Conservation (phyloP, 768 basidiomycete genomes). For the Gymnopilus dilepis region DNA sequence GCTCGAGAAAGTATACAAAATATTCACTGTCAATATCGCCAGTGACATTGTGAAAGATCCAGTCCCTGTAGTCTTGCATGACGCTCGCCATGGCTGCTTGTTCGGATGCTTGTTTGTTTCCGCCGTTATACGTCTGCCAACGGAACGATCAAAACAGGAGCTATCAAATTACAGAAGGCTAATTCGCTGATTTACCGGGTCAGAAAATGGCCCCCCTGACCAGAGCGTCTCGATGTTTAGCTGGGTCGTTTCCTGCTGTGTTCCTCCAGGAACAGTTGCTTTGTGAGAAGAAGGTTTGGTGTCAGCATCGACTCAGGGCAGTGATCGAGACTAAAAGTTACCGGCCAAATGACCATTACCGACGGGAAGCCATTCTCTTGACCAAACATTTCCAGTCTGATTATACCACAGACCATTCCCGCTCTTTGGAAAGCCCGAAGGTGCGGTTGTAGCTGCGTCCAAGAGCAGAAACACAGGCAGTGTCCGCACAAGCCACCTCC, state of each 20-base stretch:
- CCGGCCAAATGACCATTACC: conserved; percentile 79
- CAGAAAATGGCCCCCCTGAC: conserved; percentile 75
- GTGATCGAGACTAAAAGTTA: conserved; percentile 27
- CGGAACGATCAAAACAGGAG: conserved; percentile 22
- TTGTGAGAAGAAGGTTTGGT: neutral
- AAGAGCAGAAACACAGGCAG: too few relatives aligned
- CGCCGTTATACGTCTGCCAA: conserved; percentile 65
- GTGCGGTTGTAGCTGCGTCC: too few relatives aligned
- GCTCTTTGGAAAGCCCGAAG: conserved; percentile 60
- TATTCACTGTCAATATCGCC: conserved; percentile 62
- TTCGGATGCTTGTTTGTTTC: conserved; percentile 60
- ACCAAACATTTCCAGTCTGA: conserved; percentile 57
- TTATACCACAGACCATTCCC: conserved; percentile 83
- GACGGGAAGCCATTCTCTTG: conserved; percentile 65
- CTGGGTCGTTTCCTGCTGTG: conserved; percentile 61
- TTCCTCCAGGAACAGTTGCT: conserved; percentile 74
- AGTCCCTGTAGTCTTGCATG: conserved; percentile 57
- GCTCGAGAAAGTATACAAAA: neutral
- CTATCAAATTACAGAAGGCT: neutral
- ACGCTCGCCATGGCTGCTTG: conserved; percentile 46
- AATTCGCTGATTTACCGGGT: conserved; percentile 46
- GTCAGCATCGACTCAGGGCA: neutral
- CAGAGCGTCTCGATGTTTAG: conserved; percentile 81
- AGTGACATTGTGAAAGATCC: conserved; percentile 61
- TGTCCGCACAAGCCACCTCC: too few relatives aligned